A percentile compares a stretch with the other conserved stretches of the same genome.
Evolutionary conservation across 352 stramenopile genomes (phyloP).

Genomic region (Phytophthora sp.): DNA sequence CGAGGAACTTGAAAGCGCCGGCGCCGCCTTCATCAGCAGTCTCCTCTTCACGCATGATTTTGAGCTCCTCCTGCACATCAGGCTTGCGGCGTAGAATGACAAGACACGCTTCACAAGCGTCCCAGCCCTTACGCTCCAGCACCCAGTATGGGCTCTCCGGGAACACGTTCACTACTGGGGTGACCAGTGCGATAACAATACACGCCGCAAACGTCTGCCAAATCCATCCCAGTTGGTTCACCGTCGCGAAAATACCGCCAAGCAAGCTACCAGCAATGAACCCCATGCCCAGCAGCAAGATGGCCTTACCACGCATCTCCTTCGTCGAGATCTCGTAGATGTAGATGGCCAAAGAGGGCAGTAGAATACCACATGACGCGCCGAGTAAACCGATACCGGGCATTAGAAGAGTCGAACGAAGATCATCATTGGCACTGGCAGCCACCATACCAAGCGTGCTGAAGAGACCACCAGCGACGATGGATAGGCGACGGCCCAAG

Average conservation of each 20-base stretch:
- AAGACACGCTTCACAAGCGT: slow-evolving; percentile 70
- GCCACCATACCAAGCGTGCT: slow-evolving; percentile 71
- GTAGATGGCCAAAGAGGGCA: slow-evolving; percentile 77
- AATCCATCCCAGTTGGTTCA: slow-evolving; percentile 76
- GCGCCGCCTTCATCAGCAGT: slow-evolving; percentile 44
- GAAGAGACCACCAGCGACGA: slow-evolving; percentile 67
- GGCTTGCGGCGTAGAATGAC: slow-evolving; percentile 71
- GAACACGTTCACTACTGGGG: slow-evolving; percentile 74
- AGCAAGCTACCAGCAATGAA: slow-evolving; percentile 69
- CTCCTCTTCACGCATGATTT: slow-evolving; percentile 72
- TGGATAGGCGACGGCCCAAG: slow-evolving; percentile 63
- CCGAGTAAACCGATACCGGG: slow-evolving; percentile 69
- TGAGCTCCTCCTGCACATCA: slow-evolving; percentile 73
- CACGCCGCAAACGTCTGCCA: slow-evolving; percentile 75
- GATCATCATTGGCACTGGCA: slow-evolving; percentile 59
- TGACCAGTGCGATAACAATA: slow-evolving; percentile 72
- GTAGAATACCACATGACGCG: slow-evolving; percentile 60
- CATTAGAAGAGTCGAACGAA: slow-evolving; percentile 54
- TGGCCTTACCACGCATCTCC: slow-evolving; percentile 75
- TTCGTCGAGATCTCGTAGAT: slow-evolving; percentile 84
- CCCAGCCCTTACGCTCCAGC: slow-evolving; percentile 67
- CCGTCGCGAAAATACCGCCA: slow-evolving; percentile 55
- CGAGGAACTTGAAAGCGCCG: slow-evolving; percentile 64
- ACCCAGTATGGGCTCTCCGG: slow-evolving; percentile 83
- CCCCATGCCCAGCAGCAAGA: slow-evolving; percentile 68